phyloP scores from a whole-genome alignment of 2,329 filamentous ascomycete species.

The Mariannaea elegans region DNA sequence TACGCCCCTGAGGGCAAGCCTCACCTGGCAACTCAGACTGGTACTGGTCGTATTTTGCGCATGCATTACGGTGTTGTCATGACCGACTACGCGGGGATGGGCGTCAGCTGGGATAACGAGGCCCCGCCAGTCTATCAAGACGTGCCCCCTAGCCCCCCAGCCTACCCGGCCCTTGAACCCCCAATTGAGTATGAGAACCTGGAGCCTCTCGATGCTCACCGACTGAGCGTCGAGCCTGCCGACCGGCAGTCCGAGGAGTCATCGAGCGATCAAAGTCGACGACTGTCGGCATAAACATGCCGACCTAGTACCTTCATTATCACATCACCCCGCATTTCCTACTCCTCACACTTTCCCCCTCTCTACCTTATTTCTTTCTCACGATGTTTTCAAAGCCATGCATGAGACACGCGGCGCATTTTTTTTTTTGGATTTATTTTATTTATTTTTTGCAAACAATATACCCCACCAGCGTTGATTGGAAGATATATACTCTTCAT shows the following conservation, averaged over 20 bases:
- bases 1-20: constrained; percentile 77
- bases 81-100: constrained; percentile 85
- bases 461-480: constrained; percentile 43
- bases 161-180: constrained; percentile 59
- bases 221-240: constrained; percentile 32
- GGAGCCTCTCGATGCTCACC: constrained; percentile 43
- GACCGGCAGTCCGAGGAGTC: constrained; percentile 15
- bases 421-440: constrained; percentile 18
- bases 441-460: constrained; percentile 38
- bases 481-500: constrained; percentile 33
- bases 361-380: constrained; percentile 17
- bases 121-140: constrained; percentile 93
- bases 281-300: constrained; percentile 23
- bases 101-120: constrained; percentile 97
- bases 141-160: constrained; percentile 85
- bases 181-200: constrained; percentile 53
- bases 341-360: background rate
- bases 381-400: constrained; percentile 25
- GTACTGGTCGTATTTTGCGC: constrained; percentile 86
- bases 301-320: background rate
- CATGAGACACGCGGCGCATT: constrained; percentile 39
- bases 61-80: constrained; percentile 89
- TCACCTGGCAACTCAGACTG: constrained; percentile 80
- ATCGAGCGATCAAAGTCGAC: constrained; percentile 5
- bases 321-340: background rate